phyloP scores from a whole-genome alignment of 805 yeast species.

The Ogataea zsoltii region DNA sequence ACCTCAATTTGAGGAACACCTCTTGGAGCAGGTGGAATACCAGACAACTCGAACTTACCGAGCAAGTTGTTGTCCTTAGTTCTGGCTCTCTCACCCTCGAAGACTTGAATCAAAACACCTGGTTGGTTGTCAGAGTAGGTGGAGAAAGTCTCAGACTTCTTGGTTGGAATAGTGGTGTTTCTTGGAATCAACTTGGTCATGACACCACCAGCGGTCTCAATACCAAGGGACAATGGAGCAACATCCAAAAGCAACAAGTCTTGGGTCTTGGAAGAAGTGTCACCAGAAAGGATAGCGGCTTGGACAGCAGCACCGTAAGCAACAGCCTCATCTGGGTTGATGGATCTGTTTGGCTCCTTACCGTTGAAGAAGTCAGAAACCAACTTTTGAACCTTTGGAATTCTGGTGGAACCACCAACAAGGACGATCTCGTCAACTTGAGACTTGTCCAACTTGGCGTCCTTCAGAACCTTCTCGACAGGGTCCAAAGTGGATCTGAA shows the following conservation, averaged over 20 bases:
- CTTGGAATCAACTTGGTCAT: conserved; percentile 78
- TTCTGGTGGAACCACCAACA: conserved; percentile 98
- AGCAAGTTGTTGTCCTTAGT: conserved; percentile 77
- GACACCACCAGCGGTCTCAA: conserved; percentile 83
- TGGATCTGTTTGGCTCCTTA: conserved; percentile 94
- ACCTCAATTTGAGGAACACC: conserved; percentile 81
- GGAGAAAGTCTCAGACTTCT: conserved; percentile 70
- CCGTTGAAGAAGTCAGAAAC: conserved; percentile 97
- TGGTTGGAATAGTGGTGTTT: conserved; percentile 76
- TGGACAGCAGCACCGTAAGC: conserved; percentile 99
- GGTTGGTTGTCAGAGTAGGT: conserved; percentile 87
- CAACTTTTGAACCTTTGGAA: conserved; percentile 94
- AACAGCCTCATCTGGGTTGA: conserved; percentile 98
- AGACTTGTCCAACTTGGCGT: conserved; percentile 87
- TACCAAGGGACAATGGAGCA: conserved; percentile 86
- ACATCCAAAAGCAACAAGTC: conserved; percentile 93
- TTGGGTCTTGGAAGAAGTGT: conserved; percentile 93
- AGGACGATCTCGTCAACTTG: conserved; percentile 89
- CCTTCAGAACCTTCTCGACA: conserved; percentile 91
- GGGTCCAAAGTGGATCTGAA: conserved; percentile 94
- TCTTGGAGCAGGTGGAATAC: conserved; percentile 75
- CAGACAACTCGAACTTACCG: conserved; percentile 70
- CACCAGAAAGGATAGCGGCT: conserved; percentile 96
- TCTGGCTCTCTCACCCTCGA: conserved; percentile 78
- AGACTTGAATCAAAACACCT: conserved; percentile 76